Evolutionary conservation across 352 stramenopile genomes (phyloP).

Genomic region (Globisporangium sylvaticum): DNA sequence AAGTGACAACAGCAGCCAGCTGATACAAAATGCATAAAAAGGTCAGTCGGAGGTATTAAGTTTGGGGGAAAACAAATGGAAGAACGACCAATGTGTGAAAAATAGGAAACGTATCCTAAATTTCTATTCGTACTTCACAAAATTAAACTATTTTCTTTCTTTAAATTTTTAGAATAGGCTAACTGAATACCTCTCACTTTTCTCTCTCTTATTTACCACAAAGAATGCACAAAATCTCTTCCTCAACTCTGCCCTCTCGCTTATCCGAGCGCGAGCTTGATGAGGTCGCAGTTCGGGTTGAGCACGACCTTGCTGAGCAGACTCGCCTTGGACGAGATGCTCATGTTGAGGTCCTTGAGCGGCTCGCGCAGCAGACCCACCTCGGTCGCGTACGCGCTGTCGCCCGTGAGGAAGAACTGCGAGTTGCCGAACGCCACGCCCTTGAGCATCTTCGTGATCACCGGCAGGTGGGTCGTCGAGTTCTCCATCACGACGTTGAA

Average conservation of each 20-base stretch:
- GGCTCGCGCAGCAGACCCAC: conserved; percentile 19
- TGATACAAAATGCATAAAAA: no score
- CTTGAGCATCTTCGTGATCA: conserved; percentile 36
- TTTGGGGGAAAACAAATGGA: no score
- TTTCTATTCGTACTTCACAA: no score
- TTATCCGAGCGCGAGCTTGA: conserved; percentile 4
- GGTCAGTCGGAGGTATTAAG: no score
- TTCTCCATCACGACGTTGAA: conserved; percentile 45
- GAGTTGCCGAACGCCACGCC: conserved; percentile 30
- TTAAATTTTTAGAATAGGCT: no score
- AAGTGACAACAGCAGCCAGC: no score
- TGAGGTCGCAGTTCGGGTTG: conserved; percentile 24
- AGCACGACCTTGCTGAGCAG: conserved; percentile 19
- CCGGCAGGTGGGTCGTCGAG: conserved; percentile 16
- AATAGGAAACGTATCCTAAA: no score
- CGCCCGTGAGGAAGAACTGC: conserved; percentile 54
- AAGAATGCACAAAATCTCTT: not conserved
- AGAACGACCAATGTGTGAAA: no score
- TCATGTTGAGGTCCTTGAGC: conserved; percentile 28
- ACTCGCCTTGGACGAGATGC: conserved; percentile 20
- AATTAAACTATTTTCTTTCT: no score
- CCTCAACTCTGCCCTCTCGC: not conserved
- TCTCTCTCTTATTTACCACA: not conserved
- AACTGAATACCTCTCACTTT: not conserved
- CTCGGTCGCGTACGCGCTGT: conserved; percentile 20